Base-by-base conservation (phyloP, 176 grass and related monocot species). In the Raddia guianensis region DNA sequence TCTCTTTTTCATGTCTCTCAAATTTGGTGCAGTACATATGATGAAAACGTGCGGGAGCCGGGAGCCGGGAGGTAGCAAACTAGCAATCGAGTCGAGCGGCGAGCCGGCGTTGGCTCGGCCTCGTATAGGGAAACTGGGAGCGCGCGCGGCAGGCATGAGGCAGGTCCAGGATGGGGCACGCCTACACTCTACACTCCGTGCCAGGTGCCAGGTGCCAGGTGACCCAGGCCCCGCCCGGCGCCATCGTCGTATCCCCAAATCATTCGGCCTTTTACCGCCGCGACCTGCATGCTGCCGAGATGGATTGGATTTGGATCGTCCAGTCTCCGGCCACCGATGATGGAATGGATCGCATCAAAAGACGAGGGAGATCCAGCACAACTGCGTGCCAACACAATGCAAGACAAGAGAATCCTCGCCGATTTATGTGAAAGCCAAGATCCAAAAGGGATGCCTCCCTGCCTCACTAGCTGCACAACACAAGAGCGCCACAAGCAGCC, bases 371-470 rank as follows among this genome's bases (percentile, higher is more conserved):
- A 9, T 27, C 27, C 2, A 16, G n/a, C 80, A 18, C 4, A 10
- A 74, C 18, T 5, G 5, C 6, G 48, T 53, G 8, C 21, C 21
- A 12, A 82, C 48, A 3, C 8, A 45, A 20, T 0, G 46, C 56
- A 11, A 16, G 68, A 65, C 80, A 33, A 82, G 69, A 13, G 69
- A 52, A 73, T 82, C 69, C 43, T 15, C 58, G 45, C 63, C 61
- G 48, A 54, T 15, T 27, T 27, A 43, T 27, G 65, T 12, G 7
- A 10, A 43, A 43, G 52, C 72, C 27, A 1, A 1, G 27, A 27
- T 74, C 72, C 34, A 19, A 57, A 4, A 9, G 33, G 27, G 27
- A 27, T 27, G 27, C 27, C 27, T 27, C 27, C 0, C 27, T 27
- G 27, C 27, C 27, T 27, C 27, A 27, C 27, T 27, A 27, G 27